These are phyloP conservation scores for Giardia muris DNA, from an alignment of 208 protist species.

Conservation along the genomic window DNA sequence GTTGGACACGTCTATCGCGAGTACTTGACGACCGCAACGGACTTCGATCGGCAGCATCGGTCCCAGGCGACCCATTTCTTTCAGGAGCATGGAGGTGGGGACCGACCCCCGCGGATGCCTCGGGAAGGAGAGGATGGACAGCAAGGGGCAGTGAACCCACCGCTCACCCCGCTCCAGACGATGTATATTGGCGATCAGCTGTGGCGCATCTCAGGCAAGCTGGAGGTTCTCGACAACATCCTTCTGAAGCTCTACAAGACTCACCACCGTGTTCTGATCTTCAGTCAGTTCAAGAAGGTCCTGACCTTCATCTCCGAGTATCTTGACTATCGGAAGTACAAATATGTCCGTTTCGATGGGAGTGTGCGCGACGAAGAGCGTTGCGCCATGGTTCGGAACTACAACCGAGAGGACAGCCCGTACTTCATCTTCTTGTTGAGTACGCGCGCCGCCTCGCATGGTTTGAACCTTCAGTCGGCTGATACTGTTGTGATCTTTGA, in stretches of 20 bases:
- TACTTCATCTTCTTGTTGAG: constrained; percentile 23
- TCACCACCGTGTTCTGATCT: constrained; percentile 16
- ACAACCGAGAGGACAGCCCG: background rate
- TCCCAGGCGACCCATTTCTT: background rate
- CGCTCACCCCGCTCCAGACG: background rate
- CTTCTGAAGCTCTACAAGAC: constrained; percentile 10
- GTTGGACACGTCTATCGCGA: background rate
- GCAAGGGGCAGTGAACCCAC: background rate
- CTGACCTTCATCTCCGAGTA: background rate
- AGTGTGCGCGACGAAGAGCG: constrained; percentile 7
- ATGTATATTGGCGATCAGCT: background rate
- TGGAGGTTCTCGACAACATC: background rate
- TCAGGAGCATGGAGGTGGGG: background rate
- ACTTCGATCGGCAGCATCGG: background rate
- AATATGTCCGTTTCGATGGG: constrained; percentile 25
- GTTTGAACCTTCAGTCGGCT: constrained; percentile 24
- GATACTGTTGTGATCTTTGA: constrained; percentile 28
- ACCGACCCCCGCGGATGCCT: background rate
- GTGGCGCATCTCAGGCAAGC: background rate
- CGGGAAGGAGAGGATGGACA: background rate
- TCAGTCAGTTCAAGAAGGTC: constrained; percentile 14
- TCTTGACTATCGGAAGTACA: background rate
- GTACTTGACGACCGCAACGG: background rate
- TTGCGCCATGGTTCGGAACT: background rate
- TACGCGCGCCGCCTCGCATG: constrained; percentile 8